phyloP scores from a whole-genome alignment of 352 stramenopile species.

The Globisporangium heterothallicum region DNA sequence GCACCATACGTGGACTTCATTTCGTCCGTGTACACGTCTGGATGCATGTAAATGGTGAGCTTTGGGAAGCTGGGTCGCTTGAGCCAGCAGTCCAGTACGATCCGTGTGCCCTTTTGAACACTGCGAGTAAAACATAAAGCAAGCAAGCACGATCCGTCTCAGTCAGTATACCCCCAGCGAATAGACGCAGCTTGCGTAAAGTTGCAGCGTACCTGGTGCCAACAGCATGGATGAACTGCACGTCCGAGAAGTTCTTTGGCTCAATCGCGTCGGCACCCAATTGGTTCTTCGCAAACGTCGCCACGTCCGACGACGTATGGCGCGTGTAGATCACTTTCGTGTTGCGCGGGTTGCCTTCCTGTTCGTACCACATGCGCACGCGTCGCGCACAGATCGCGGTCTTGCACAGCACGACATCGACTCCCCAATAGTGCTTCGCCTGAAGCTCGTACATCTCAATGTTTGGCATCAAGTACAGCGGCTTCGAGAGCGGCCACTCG shows the following conservation, averaged over 20 bases:
- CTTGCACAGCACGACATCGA: conserved; percentile 59
- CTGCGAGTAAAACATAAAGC: conserved; percentile 13
- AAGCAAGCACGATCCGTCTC: too few relatives aligned
- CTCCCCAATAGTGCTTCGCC: conserved; percentile 35
- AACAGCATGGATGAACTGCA: conserved; percentile 27
- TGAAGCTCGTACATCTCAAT: conserved; percentile 27
- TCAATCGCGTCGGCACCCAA: conserved; percentile 1
- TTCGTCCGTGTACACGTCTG: conserved; percentile 14
- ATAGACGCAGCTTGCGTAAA: too few relatives aligned
- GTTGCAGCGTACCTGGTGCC: conserved; percentile 15
- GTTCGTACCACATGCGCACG: conserved; percentile 24
- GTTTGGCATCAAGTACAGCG: conserved; percentile 44
- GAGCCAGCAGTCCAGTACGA: conserved; percentile 32
- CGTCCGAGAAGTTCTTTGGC: conserved; percentile 19
- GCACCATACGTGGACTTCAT: conserved; percentile 7
- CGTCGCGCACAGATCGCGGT: conserved; percentile 39
- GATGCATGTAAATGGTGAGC: conserved; percentile 26
- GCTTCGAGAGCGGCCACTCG: conserved; percentile 30
- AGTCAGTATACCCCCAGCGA: too few relatives aligned
- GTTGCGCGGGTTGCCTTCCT: conserved; percentile 27
- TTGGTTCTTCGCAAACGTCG: conserved; percentile 9
- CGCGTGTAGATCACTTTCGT: conserved; percentile 27
- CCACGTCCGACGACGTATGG: conserved; percentile 26
- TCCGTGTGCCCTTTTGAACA: conserved; percentile 27
- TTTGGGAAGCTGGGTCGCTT: conserved; percentile 22